These are phyloP conservation scores for Collariella sp. DNA, from an alignment of 495 filamentous ascomycete genomes.

Conservation along the genomic window DNA sequence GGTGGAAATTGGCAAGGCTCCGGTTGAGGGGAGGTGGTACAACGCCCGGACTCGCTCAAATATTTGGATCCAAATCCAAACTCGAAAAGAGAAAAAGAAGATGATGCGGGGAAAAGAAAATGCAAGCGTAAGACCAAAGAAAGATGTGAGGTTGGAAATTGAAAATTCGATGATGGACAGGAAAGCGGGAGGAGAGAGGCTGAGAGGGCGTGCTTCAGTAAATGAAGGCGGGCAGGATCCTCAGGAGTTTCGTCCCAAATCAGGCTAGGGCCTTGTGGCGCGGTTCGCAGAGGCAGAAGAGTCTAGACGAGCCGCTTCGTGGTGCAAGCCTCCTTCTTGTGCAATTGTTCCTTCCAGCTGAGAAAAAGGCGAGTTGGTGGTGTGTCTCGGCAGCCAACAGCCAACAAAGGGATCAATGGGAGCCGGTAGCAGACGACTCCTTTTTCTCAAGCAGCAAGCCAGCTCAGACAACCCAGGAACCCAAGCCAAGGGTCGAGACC, in stretches of 20 bases:
- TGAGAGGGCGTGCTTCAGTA: constrained; percentile 6
- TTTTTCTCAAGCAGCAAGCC: background rate
- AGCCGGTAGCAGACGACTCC: background rate
- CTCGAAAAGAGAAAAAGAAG: background rate
- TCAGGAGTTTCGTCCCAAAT: constrained; percentile 26
- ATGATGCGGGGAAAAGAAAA: background rate
- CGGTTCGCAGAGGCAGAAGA: constrained; percentile 7
- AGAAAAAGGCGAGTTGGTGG: background rate
- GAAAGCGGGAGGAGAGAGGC: background rate
- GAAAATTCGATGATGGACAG: background rate
- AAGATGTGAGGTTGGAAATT: background rate
- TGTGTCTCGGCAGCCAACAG: background rate
- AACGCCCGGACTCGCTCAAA: too few species aligned
- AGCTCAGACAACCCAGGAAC: background rate
- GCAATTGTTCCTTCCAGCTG: background rate
- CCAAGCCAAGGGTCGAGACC: constrained; percentile 3
- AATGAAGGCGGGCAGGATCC: constrained; percentile 17
- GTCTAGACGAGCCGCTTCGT: background rate
- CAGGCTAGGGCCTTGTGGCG: constrained; percentile 25
- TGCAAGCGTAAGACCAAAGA: background rate
- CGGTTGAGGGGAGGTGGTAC: background rate
- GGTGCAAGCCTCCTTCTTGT: background rate
- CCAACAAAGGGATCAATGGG: background rate
- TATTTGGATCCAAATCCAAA: background rate
- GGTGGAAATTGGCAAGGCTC: background rate